A percentile compares a stretch with the other conserved stretches of the same genome.
Conservation (phyloP, 768 basidiomycete genomes). For the Pleurotus sapidus region DNA sequence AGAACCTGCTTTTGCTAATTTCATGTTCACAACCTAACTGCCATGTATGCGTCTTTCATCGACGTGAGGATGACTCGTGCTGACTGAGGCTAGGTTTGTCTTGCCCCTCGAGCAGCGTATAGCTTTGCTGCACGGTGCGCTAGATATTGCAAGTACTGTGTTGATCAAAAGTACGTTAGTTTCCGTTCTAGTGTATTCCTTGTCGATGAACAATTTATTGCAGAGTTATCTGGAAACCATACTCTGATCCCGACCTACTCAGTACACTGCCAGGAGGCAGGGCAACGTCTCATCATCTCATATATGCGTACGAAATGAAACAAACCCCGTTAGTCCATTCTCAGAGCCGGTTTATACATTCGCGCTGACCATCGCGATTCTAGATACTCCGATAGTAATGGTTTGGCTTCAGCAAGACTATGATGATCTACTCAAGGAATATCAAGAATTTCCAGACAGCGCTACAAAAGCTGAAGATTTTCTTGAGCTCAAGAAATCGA, state of each 20-base stretch:
- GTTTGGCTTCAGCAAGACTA: background rate
- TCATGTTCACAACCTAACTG: conserved; percentile 2
- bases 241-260: background rate
- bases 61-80: background rate
- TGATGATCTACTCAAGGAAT: background rate
- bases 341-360: no score
- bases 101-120: background rate
- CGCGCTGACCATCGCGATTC: no score
- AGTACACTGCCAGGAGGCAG: background rate
- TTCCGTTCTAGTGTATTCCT: no score
- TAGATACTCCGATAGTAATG: no score
- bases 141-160: background rate
- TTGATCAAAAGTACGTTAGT: background rate
- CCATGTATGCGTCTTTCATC: background rate
- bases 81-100: conserved; percentile 7
- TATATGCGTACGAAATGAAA: background rate
- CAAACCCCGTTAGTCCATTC: background rate
- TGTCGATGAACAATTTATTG: no score
- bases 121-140: background rate
- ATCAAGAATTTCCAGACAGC: background rate
- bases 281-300: background rate
- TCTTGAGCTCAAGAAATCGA: background rate
- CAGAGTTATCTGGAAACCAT: background rate
- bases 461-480: background rate
- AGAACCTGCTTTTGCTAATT: background rate